Evolutionary conservation across 192 early-diverging fungal genomes (phyloP).

Genomic region (Jimgerdemannia flammicorona): DNA sequence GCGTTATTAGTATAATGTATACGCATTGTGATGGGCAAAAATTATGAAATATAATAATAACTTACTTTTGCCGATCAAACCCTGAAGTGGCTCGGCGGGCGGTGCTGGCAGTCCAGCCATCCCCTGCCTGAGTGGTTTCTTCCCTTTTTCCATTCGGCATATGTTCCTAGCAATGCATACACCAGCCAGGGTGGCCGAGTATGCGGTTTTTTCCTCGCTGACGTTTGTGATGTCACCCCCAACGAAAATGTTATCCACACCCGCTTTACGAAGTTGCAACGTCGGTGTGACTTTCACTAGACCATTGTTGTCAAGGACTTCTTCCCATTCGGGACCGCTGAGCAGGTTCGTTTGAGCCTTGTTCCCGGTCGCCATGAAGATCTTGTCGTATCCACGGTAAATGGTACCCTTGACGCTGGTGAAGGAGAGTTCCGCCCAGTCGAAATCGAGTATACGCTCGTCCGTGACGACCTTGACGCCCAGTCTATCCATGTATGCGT

Average conservation of each 20-base stretch:
- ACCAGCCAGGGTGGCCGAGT: constrained; percentile 34
- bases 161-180: constrained; percentile 37
- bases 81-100: constrained; percentile 29
- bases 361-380: constrained; percentile 28
- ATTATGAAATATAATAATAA: background rate
- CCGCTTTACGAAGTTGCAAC: constrained; percentile 31
- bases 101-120: constrained; percentile 26
- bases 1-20: too few species aligned
- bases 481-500: constrained; percentile 17
- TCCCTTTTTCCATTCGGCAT: constrained; percentile 28
- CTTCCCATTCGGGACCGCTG: background rate
- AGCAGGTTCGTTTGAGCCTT: constrained; percentile 22
- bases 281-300: constrained; percentile 34
- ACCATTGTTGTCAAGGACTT: constrained; percentile 24
- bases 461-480: constrained; percentile 21
- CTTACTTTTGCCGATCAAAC: constrained; percentile 36
- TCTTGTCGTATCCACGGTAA: constrained; percentile 28
- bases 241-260: constrained; percentile 34
- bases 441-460: constrained; percentile 26
- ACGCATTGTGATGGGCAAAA: background rate
- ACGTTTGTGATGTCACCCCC: constrained; percentile 42
- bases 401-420: constrained; percentile 21
- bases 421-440: constrained; percentile 7
- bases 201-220: constrained; percentile 39
- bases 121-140: constrained; percentile 30